phyloP scores from a whole-genome alignment of 2,329 filamentous ascomycete species.

The Ceratocystis huliohia region DNA sequence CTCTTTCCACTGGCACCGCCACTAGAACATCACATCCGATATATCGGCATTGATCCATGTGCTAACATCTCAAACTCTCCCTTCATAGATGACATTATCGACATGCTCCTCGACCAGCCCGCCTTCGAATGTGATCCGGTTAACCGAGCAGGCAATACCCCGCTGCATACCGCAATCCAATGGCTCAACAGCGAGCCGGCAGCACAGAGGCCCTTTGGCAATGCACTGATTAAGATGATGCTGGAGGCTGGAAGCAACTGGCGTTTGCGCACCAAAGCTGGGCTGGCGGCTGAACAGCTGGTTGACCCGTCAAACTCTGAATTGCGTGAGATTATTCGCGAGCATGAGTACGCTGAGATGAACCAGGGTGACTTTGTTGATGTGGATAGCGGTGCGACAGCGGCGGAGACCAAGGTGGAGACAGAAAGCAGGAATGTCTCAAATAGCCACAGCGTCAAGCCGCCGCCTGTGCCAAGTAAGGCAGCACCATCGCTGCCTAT shows the following conservation, averaged over 20 bases:
- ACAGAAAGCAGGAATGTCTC: not conserved
- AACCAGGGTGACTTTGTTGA: slow-evolving; percentile 47
- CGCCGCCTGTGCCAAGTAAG: slow-evolving; percentile 21
- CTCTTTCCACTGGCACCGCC: not conserved
- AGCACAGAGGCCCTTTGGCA: slow-evolving; percentile 51
- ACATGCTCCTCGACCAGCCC: slow-evolving; percentile 69
- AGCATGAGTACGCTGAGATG: slow-evolving; percentile 53
- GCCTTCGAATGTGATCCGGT: slow-evolving; percentile 74
- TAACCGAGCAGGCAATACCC: slow-evolving; percentile 58
- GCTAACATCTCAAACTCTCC: not conserved
- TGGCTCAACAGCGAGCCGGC: slow-evolving; percentile 58
- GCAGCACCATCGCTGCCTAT: slow-evolving; percentile 21
- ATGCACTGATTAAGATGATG: slow-evolving; percentile 62
- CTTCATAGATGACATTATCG: slow-evolving; percentile 59
- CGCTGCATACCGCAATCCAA: slow-evolving; percentile 64
- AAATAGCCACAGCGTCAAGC: not conserved
- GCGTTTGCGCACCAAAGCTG: slow-evolving; percentile 54
- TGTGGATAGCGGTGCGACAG: slow-evolving; percentile 24
- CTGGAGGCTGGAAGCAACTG: slow-evolving; percentile 59
- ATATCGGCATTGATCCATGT: no score
- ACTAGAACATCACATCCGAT: no score
- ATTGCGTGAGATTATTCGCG: slow-evolving; percentile 50
- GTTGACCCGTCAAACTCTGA: slow-evolving; percentile 57
- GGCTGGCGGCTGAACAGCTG: slow-evolving; percentile 57
- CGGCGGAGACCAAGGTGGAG: not conserved